These are phyloP conservation scores for Syzygium aromaticum DNA, from an alignment of 345 rosid species.

Conservation along the genomic window DNA sequence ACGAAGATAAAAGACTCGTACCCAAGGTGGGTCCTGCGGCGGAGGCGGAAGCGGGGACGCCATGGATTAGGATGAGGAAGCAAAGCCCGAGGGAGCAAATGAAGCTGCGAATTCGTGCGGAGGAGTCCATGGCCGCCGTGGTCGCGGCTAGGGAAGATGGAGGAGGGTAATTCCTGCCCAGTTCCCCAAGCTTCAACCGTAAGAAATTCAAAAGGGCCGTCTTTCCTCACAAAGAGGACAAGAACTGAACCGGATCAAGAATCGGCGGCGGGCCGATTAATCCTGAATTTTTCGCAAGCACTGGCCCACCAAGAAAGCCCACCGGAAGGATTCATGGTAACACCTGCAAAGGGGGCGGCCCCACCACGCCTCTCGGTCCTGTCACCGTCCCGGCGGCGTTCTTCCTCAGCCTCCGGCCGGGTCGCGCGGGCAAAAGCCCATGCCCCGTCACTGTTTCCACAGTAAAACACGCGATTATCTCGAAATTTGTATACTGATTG, in stretches of 20 bases:
- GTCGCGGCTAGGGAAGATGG: background rate
- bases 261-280: background rate
- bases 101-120: background rate
- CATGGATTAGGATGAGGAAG: background rate
- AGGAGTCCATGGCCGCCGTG: background rate
- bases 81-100: background rate
- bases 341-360: background rate
- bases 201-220: background rate
- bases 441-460: background rate
- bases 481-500: rapidly evolving
- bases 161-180: background rate
- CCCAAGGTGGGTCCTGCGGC: background rate
- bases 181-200: background rate
- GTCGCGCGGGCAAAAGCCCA: background rate
- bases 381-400: background rate
- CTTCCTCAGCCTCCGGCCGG: background rate
- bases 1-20: background rate
- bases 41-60: background rate
- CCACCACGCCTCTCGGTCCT: background rate
- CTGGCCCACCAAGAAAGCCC: background rate
- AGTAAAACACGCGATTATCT: rapidly evolving
- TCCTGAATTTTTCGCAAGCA: background rate
- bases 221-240: background rate
- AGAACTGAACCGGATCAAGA: background rate
- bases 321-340: background rate